Percentiles rank a stretch among this genome's conserved stretches.
Conservation (phyloP, 495 filamentous ascomycete genomes). For the Tuber calosporum region DNA sequence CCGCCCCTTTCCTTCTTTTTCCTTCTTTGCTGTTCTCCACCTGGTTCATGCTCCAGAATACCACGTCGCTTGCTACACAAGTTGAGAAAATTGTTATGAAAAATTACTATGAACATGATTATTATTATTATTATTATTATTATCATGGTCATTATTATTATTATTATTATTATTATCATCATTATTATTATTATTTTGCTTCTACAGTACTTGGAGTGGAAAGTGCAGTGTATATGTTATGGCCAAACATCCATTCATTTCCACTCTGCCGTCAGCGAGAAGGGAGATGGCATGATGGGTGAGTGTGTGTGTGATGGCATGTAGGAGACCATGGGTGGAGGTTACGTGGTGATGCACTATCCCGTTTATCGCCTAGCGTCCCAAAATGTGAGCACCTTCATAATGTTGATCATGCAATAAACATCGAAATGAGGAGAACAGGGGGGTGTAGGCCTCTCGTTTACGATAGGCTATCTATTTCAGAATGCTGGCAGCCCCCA, state of each 20-base stretch:
- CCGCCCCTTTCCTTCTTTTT: neutral
- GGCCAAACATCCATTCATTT: neutral
- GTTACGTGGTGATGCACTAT: constrained; percentile 34
- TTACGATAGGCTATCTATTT: constrained; percentile 28
- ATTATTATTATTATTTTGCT: neutral
- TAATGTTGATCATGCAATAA: constrained; percentile 12
- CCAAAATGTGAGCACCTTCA: constrained; percentile 3
- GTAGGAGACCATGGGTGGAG: constrained; percentile 31
- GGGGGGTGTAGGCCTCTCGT: constrained; percentile 17
- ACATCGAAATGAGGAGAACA: constrained; percentile 31
- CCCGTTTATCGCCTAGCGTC: constrained; percentile 21
- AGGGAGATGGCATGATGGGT: neutral
- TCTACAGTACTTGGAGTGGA: neutral
- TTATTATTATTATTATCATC: too few species aligned
- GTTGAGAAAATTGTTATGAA: too few species aligned
- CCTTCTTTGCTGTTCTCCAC: neutral
- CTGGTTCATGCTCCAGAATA: neutral
- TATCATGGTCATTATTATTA: neutral
- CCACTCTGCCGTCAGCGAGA: neutral
- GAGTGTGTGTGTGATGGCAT: constrained; percentile 29
- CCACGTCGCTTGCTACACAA: neutral
- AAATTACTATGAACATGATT: too few species aligned
- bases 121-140: too few species aligned
- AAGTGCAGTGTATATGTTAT: neutral
- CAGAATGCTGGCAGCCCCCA: constrained; percentile 28